Evolutionary conservation across 2,329 filamentous ascomycete species (phyloP), one percentile per base, ranked within the genome.

Genomic region (Trematosphaeria pertusa): DNA sequence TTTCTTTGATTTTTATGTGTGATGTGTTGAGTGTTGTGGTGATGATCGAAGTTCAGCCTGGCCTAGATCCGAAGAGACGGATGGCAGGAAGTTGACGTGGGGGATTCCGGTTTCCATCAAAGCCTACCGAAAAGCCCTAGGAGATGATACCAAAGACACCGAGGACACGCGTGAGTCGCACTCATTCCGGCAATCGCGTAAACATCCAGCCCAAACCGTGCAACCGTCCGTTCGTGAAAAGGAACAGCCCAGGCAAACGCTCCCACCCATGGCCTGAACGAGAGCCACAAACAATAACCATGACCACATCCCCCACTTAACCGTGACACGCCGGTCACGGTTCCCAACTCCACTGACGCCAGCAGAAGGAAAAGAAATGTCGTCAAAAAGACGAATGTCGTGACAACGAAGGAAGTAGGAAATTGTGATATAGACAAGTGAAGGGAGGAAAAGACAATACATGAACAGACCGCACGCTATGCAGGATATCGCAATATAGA

Each of bases 391-490:
- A 43, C 47, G 56, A 45, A 47, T 43, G 52, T 50, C 54, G 49
- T 54, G 48, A 33, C 47, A 45, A 56, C 48, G 57, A 49, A 38
- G 34, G 52, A 55, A 46, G 47, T 34, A 45, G 37, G 37, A 43
- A 55, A 40, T 54, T 39, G 33, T 51, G 46, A 59, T 59, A 61
- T 62, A 26, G 41, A 65, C 54, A 62, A 61, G 50, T 12, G 43
- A 62, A 59, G 36, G 44, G 50, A 39, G 34, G 41, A 54, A 47
- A 50, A 42, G 46, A 38, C 37, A 51, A 57, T 55, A 28, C 18
- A 39, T 48, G 43, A 53, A 48, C 31, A 47, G 35, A 39, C 52
- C 48, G 60, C 58, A 55, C 44, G 36, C 58, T 55, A 63, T 61
- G 64, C 61, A 62, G 46, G 44, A 61, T 48, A 64, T 61, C 37